Evolutionary conservation across 2,329 filamentous ascomycete genomes (phyloP), one percentile per base, ranked within the genome.

Genomic region (Graphilbum ipis-grandicollis): DNA sequence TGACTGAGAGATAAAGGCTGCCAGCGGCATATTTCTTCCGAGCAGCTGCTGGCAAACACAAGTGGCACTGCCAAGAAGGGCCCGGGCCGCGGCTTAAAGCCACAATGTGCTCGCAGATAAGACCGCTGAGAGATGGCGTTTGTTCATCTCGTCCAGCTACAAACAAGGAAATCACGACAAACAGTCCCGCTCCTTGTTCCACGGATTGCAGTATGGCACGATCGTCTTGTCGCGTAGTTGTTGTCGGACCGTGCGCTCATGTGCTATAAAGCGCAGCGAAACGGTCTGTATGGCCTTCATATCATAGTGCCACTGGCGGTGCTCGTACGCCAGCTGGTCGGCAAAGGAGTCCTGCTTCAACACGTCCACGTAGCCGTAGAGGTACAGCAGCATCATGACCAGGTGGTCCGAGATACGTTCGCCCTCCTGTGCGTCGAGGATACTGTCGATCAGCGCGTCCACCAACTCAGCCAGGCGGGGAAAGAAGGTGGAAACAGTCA

Each of bases 301-400:
- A 19, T 37, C 39, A 28, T 37, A 37, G 28, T 37, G 35, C 19
- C 37, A 32, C 39, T 40, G 39, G 21, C 32, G 32, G 28, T 37
- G 32, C 18, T 40, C 35, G 35, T 37, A 37, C 31, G 19, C 19
- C 19, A 34, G 28, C 31, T 37, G 34, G 9, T 36, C 25, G 14
- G 38, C 34, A 36, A 36, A 36, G 6, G 19, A 30, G 5, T 25
- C 34, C 23, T 23, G 15, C 22, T 39, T 39, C 14, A 36, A 15
- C 15, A 25, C 17, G 9, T 34, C 9, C 13, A 36, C 31, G n/a
- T 36, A 31, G 19, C 13, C 13, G 19, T 36, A 36, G 19, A 36
- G 26, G 19, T 36, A 36, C 19, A 9, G 4, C 19, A 36, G 26
- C 28, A 36, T 31, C 26, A 36, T 23, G 9, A 23, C 19, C 12